Conservation (phyloP, 768 basidiomycete species). For the Boletales sp. region DNA sequence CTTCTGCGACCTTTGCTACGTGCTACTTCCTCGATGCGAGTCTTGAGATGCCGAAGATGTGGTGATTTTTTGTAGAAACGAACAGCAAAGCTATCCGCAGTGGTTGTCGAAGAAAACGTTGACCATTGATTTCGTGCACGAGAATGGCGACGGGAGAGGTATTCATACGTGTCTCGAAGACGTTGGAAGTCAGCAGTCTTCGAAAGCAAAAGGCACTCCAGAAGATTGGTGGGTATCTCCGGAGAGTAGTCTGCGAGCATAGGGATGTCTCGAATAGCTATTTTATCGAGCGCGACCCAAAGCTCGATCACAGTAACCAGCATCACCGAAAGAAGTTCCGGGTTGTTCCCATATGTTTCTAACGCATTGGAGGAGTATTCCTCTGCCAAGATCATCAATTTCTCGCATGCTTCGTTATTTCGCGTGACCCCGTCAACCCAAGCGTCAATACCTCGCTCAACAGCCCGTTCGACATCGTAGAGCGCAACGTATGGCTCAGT, state of each 20-base stretch:
- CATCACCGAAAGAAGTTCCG: conserved; percentile 38
- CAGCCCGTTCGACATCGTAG: conserved; percentile 36
- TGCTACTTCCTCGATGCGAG: conserved; percentile 29
- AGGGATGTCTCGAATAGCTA: conserved; percentile 33
- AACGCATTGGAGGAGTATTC: conserved; percentile 26
- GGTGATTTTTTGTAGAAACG: conserved; percentile 29
- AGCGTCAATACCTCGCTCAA: conserved; percentile 27
- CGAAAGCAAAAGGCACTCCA: conserved; percentile 42
- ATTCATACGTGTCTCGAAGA: conserved; percentile 22
- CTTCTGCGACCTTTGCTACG: conserved; percentile 9
- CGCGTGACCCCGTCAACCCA: conserved; percentile 29
- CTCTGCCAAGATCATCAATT: conserved; percentile 25
- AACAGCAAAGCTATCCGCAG: conserved; percentile 26
- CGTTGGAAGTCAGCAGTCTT: conserved; percentile 27
- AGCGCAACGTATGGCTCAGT: conserved; percentile 20
- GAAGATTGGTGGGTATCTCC: conserved; percentile 35
- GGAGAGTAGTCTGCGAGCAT: conserved; percentile 44
- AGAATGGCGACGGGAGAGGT: conserved; percentile 31
- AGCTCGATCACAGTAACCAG: conserved; percentile 43
- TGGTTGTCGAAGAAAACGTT: conserved; percentile 29
- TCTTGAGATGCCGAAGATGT: conserved; percentile 19
- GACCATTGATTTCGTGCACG: conserved; percentile 18
- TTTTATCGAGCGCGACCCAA: conserved; percentile 45
- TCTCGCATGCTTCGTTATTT: conserved; percentile 19
- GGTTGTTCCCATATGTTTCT: conserved; percentile 28